Base-by-base conservation (phyloP, 2,329 filamentous ascomycete species). In the Tolypocladium endophyticum region DNA sequence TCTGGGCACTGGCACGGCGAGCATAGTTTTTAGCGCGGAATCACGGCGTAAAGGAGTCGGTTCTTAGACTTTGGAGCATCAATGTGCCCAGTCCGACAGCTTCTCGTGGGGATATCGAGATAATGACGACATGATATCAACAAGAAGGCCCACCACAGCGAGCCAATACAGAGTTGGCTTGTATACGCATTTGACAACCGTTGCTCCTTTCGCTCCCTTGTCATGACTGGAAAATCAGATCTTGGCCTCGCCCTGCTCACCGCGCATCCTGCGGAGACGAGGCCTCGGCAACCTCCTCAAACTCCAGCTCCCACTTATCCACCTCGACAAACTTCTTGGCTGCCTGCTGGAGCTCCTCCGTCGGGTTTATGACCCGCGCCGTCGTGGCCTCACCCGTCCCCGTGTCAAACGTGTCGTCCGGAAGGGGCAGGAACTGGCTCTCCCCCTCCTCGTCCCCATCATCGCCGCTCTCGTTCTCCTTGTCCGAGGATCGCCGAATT, bases 251-350 rank as follows among this genome's bases (percentile, higher is more conserved):
- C 23, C 45, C 47, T 61, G 36, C 57, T 69, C 61, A 85, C 60
- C 81, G 75, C 50, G 77, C 81, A 64, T 78, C 76, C 43, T 72
- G 71, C 1, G 82, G 81, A 25, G 82, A 84, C 60, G 79, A 81
- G 61, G 77, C 78, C 70, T 81, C 79, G 28, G 78, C 79, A 56
- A 85, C 78, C 64, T 86, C 84, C 74, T 89, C 86, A 71, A 83
- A 89, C 57, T 85, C 83, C 62, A 89, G 73, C 72, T 86, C 79
- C 85, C 85, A 89, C 72, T 80, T 76, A 69, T 89, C 86, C 47
- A 89, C 86, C 72, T 88, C 86, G 69, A 82, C 79, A 66, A 89
- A 89, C 72, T 88, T 88, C 68, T 76, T 79, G 12, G 77, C 77
- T 47, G 84, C 82, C 56, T 78, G 75, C 71, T 82, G 82, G 62